Base-by-base conservation (phyloP, 23 red algal species). In the Chondrus crispus region DNA sequence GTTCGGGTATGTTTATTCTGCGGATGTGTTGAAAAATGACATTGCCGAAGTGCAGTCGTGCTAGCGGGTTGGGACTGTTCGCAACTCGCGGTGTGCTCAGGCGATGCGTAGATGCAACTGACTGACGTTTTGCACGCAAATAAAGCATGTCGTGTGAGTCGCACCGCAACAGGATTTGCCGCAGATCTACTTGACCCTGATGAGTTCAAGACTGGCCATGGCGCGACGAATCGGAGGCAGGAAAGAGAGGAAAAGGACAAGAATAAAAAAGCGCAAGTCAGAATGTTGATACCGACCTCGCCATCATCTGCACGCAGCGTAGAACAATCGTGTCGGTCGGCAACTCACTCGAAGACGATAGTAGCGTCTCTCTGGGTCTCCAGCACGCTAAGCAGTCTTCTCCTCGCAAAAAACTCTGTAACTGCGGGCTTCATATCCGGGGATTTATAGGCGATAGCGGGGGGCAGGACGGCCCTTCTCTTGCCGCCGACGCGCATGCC, bases 401-500 rank as follows among this genome's bases (percentile, higher is more conserved):
- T 50, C 37, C 64, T 45, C 42, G 89, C 75, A 43, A 92, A 92
- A 50, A 92, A 92, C 13, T 92, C 89, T 36, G 51, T 92, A 12
- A 92, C 79, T 9, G 43, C 35, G 11, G 89, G 89, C 0, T 46
- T 26, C 30, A 70, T 81, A 46, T 95, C 84, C 54, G 75, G 48
- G 28, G 73, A 79, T 36, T 68, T 85, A 54, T 95, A 95, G 19
- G 71, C 84, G 35, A 95, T 53, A 6, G 37, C 20, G 16, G 84
- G 82, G 12, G 93, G 93, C 4, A 95, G 58, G 4, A 95, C 88
- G 14, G 85, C 93, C 18, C 93, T 24, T 72, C 93, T 46, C 77
- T 95, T 95, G 18, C 93, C 93, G 35, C 84, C 93, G 12, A 91
- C 82, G 24, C 76, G 84, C 93, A 95, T 95, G 10, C 86, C 79